These are phyloP conservation scores for Lathyrus aphaca DNA, from an alignment of 306 rosid genomes.

Conservation along the genomic window DNA sequence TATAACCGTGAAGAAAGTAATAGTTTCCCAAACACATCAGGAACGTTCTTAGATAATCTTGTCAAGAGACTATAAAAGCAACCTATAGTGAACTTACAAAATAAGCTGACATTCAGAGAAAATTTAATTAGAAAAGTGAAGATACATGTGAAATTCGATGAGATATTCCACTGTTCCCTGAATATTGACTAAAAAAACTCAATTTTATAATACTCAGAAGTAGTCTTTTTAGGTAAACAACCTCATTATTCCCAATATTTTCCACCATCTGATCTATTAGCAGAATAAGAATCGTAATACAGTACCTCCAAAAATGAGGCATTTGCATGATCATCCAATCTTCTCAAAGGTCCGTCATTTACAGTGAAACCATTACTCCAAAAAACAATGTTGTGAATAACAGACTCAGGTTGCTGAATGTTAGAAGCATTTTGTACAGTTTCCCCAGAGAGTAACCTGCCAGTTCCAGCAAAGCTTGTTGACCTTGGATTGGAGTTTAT, in stretches of 20 bases:
- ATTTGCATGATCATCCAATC: constrained; percentile 95
- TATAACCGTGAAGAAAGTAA: constrained; percentile 10
- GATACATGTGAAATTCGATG: constrained; percentile 7
- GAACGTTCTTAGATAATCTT: constrained; percentile 11
- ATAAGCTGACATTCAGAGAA: constrained; percentile 16
- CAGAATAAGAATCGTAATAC: constrained; percentile 9
- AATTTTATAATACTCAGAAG: constrained; percentile 17
- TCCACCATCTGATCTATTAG: constrained; percentile 19
- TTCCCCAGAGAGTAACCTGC: constrained; percentile 88
- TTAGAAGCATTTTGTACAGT: constrained; percentile 65
- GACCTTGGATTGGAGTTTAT: constrained; percentile 85
- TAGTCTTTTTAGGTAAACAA: constrained; percentile 8
- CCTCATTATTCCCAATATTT: constrained; percentile 9
- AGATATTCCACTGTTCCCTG: constrained; percentile 23
- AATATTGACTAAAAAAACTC: constrained; percentile 13
- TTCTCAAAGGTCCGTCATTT: constrained; percentile 92
- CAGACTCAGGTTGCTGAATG: constrained; percentile 79
- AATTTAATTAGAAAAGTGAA: constrained; percentile 25
- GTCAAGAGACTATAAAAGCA: constrained; percentile 7
- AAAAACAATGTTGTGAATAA: constrained; percentile 87
- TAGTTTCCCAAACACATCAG: constrained; percentile 26
- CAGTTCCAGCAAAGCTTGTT: constrained; percentile 86
- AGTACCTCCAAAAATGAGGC: constrained; percentile 86
- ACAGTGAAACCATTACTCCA: constrained; percentile 93
- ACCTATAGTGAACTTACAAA: constrained; percentile 13